These are phyloP conservation scores for Leccinum insigne DNA, from an alignment of 1,284 basidiomycete genomes.

Conservation along the genomic window DNA sequence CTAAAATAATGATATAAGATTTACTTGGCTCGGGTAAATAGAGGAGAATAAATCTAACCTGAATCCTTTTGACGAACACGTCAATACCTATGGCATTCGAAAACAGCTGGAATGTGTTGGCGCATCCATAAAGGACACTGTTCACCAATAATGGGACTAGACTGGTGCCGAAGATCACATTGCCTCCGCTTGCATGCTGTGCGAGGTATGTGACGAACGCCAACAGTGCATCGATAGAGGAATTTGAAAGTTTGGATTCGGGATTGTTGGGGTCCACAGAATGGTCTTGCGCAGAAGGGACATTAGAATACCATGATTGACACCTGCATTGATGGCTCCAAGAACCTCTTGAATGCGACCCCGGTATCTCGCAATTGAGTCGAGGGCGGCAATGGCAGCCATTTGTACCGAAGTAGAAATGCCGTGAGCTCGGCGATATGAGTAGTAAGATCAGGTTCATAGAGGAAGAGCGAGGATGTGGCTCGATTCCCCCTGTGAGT, in stretches of 20 bases:
- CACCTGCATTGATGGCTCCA: conserved; percentile 90
- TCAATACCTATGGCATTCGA: conserved; percentile 52
- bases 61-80: no score
- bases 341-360: conserved; percentile 86
- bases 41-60: no score
- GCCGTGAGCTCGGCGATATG: conserved; percentile 77
- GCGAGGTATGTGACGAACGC: conserved; percentile 89
- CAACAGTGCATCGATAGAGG: conserved; percentile 86
- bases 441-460: conserved; percentile 89
- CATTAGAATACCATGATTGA: conserved; percentile 96
- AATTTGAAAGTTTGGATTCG: conserved; percentile 68
- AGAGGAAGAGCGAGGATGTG: conserved; percentile 62
- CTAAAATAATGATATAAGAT: conserved; percentile 37
- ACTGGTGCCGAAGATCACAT: conserved; percentile 91
- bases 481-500: conserved; percentile 69
- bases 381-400: conserved; percentile 85
- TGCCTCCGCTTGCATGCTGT: conserved; percentile 81
- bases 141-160: conserved; percentile 87
- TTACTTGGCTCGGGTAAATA: background rate
- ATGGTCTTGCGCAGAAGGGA: conserved; percentile 64
- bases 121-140: conserved; percentile 88
- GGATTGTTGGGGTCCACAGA: no score
- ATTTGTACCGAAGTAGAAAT: conserved; percentile 75
- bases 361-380: conserved; percentile 87
- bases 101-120: conserved; percentile 88